A percentile compares a stretch with the other conserved stretches of the same genome.
Conservation (phyloP, 768 basidiomycete genomes). For the Trametes cingulata region DNA sequence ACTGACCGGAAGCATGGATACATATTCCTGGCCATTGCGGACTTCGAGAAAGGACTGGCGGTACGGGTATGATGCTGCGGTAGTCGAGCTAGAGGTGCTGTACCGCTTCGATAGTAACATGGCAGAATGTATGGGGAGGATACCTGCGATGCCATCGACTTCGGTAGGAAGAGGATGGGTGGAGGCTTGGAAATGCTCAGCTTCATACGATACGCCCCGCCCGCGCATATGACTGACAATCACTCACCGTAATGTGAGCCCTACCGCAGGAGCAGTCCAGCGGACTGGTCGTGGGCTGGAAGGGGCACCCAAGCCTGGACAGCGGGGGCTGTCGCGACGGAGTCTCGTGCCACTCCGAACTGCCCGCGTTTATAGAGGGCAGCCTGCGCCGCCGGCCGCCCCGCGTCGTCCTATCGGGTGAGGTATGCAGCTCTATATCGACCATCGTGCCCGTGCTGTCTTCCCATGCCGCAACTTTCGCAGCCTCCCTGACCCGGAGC, state of each 20-base stretch:
- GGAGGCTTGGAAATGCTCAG: neutral
- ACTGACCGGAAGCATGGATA: conserved; percentile 21
- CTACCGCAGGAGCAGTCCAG: neutral
- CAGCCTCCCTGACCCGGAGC: conserved; percentile 1
- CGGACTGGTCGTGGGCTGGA: neutral
- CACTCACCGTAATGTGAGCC: no score
- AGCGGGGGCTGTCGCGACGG: neutral
- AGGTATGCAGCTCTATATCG: neutral
- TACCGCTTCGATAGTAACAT: conserved; percentile 9
- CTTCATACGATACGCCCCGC: neutral
- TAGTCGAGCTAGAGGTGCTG: conserved; percentile 7
- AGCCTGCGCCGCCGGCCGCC: neutral
- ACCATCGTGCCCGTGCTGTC: neutral
- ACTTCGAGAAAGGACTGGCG: conserved; percentile 15
- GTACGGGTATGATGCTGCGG: conserved; percentile 13
- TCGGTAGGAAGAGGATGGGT: no score
- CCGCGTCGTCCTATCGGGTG: neutral
- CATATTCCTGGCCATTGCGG: conserved; percentile 16
- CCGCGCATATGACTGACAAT: no score
- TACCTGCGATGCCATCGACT: neutral
- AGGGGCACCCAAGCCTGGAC: neutral
- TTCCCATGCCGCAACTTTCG: conserved; percentile 14
- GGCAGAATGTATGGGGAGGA: neutral
- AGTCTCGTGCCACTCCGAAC: neutral
- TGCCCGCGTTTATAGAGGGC: conserved; percentile 5